These are phyloP conservation scores for Mentha longifolia DNA, from an alignment of 257 asterid species.

Conservation along the genomic window DNA sequence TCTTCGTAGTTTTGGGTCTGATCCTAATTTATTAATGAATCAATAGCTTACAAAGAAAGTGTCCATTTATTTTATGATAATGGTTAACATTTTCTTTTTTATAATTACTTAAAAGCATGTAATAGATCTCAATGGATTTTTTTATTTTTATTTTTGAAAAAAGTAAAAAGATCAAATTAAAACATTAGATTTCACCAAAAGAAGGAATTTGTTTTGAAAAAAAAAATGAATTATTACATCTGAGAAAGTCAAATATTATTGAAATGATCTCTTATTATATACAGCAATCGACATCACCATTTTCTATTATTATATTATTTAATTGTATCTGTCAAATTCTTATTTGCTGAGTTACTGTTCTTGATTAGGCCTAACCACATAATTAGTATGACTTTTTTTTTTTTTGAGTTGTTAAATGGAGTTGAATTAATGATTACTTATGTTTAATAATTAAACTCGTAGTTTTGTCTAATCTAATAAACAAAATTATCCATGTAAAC, in stretches of 20 bases:
- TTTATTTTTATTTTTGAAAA: too few species aligned
- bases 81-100: background rate
- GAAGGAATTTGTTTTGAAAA: too few species aligned
- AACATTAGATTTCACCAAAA: too few species aligned
- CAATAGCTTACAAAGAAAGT: too few species aligned
- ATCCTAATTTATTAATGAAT: background rate
- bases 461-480: background rate
- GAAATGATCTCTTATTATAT: background rate
- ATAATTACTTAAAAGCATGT: too few species aligned
- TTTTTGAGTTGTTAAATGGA: background rate
- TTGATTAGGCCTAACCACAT: background rate
- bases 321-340: background rate
- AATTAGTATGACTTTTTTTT: background rate
- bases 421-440: too few species aligned
- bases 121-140: too few species aligned
- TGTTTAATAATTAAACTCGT: too few species aligned
- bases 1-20: background rate
- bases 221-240: background rate
- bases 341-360: background rate
- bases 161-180: too few species aligned
- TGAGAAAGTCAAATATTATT: background rate
- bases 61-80: too few species aligned
- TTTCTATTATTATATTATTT: background rate
- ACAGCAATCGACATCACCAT: background rate
- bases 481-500: background rate